These are phyloP conservation scores for Backusella luteola DNA, from an alignment of 192 early-diverging fungal species.

Conservation along the genomic window DNA sequence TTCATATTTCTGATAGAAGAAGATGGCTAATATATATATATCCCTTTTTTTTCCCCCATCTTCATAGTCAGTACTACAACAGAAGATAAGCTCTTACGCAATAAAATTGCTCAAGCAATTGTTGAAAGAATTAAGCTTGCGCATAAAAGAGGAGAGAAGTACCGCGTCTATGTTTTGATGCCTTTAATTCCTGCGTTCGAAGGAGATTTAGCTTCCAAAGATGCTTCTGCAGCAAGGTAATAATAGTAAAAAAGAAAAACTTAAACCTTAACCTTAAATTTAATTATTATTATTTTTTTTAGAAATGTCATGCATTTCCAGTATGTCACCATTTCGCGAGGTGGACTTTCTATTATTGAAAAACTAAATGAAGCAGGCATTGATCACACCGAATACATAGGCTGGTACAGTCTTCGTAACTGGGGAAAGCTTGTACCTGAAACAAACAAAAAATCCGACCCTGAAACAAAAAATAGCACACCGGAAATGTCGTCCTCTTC, in stretches of 20 bases:
- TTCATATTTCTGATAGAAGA: not conserved
- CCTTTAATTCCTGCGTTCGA: constrained; percentile 89
- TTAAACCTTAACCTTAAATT: not conserved
- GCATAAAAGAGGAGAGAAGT: constrained; percentile 61
- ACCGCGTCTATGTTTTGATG: constrained; percentile 76
- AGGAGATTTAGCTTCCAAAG: constrained; percentile 71
- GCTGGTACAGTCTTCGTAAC: constrained; percentile 71
- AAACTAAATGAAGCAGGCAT: constrained; percentile 60
- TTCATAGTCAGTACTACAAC: constrained; percentile 19
- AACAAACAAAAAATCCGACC: not conserved
- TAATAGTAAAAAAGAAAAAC: not conserved
- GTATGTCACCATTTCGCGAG: constrained; percentile 74
- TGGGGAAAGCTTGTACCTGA: constrained; percentile 49
- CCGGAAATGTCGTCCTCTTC: not conserved
- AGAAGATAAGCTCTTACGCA: constrained; percentile 19
- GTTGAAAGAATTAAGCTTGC: constrained; percentile 74
- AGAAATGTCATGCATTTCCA: constrained; percentile 77
- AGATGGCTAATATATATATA: not conserved
- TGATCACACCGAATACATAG: constrained; percentile 61
- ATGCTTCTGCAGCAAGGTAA: constrained; percentile 60
- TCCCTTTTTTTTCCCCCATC: not conserved
- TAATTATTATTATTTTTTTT: not conserved
- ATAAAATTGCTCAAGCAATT: constrained; percentile 50
- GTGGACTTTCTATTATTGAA: constrained; percentile 65
- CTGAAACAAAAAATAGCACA: not conserved